Base-by-base conservation (phyloP, 73 alveolate genomes). In the Paramecium primaurelia region DNA sequence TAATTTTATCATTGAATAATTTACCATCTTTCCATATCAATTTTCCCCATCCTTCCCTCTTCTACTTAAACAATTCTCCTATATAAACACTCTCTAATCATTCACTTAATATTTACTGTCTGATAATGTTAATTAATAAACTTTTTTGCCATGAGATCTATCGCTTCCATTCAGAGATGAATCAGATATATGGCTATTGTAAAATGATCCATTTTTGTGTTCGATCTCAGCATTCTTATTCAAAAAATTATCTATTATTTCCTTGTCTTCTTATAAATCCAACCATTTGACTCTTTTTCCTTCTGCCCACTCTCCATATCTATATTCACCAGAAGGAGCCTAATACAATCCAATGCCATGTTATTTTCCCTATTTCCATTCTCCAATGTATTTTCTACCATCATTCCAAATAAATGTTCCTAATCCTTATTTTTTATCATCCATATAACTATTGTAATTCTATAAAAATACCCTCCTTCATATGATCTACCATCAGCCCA, bases 1-100 rank as follows among this genome's bases (percentile, higher is more conserved):
- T 26, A 59, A 59, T 49, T 16, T 49, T 16, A 49, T 7, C 60
- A 40, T 40, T 40, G 14, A 59, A 22, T 59, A 59, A 58, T 14
- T 59, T 95, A 28, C 98, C 98, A 94, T 95, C 98, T 16, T 96
- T 93, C 95, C 95, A 94, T 51, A 68, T 77, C 28, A 92, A 83
- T 36, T 45, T 86, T 0, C 98, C 98, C 34, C 73, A 28, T 28
- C 97, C 96, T 47, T 94, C 92, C n/a, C 96, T 58, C 93, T 49
- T 59, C 40, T 26, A 59, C 25, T 59, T 26, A 26, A 26, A 59
- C 25, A 59, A 59, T 9, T 59, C 77, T 26, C 77, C 77, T 26
- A 59, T 59, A 25, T 59, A 59, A 59, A 59, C 11, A 59, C 77
- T 59, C 77, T 59, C 77, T 59, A 26, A 59, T 59, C 36, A 26